Percentiles rank a stretch among this genome's conserved stretches.
Evolutionary conservation across 345 rosid species (phyloP).

Genomic region (Carallia brachiata): DNA sequence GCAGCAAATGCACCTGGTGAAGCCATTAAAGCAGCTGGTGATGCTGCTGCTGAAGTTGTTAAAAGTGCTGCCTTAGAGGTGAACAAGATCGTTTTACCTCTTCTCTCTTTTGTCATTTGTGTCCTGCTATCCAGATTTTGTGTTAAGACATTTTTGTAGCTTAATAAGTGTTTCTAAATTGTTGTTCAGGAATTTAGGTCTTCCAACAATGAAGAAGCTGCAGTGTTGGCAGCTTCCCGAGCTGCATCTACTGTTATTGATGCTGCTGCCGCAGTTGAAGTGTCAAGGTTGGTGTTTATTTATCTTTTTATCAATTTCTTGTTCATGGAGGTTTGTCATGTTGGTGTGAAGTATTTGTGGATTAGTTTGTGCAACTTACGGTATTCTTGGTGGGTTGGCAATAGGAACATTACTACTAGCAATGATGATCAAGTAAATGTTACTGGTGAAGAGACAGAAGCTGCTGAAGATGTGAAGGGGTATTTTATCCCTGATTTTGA

Average conservation of each 20-base stretch:
- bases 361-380: conserved; percentile 14
- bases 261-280: conserved; percentile 77
- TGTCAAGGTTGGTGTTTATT: conserved; percentile 57
- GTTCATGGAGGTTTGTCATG: conserved; percentile 5
- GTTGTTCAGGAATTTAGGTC: conserved; percentile 58
- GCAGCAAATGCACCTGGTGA: conserved; percentile 78
- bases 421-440: conserved; percentile 39
- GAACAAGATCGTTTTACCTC: conserved; percentile 5
- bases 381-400: conserved; percentile 26
- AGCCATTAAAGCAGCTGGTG: conserved; percentile 90
- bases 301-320: not conserved
- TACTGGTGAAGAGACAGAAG: conserved; percentile 37
- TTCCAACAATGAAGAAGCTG: conserved; percentile 79
- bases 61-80: conserved; percentile 92
- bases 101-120: not conserved
- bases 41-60: conserved; percentile 95
- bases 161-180: conserved; percentile 5
- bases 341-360: not conserved
- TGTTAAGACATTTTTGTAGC: not conserved
- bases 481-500: conserved; percentile 72
- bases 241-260: conserved; percentile 94
- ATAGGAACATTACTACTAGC: conserved; percentile 46
- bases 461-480: conserved; percentile 50
- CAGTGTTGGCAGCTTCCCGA: conserved; percentile 77
- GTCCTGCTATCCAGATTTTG: not conserved